Evolutionary conservation across 768 basidiomycete genomes (phyloP).

Genomic region (Suillus variegatus): DNA sequence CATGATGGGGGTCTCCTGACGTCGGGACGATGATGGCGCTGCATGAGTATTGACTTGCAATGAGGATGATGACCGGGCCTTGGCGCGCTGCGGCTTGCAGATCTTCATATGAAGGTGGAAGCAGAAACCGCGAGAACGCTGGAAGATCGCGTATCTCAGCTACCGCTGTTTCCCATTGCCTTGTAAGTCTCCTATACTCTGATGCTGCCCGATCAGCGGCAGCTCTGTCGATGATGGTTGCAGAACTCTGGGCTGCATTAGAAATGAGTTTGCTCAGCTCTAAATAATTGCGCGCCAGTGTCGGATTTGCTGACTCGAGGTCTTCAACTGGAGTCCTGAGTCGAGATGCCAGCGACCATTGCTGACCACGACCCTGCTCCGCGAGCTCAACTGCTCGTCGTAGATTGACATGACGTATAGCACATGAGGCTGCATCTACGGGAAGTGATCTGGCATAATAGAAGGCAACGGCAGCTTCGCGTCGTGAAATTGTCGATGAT

Average conservation of each 20-base stretch:
- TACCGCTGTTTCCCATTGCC: background rate
- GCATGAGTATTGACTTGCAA: background rate
- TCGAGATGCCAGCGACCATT: conserved; percentile 29
- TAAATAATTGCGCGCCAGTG: background rate
- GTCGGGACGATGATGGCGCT: background rate
- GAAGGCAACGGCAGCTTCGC: background rate
- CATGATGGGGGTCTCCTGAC: background rate
- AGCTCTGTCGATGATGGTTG: background rate
- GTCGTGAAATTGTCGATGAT: background rate
- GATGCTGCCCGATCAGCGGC: background rate
- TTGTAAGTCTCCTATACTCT: background rate
- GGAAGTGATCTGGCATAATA: background rate
- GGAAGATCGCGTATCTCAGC: background rate
- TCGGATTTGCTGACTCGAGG: background rate
- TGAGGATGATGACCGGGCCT: background rate
- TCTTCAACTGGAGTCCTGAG: conserved; percentile 19
- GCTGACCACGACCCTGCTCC: conserved; percentile 21
- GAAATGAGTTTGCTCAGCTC: background rate
- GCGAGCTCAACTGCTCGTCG: conserved; percentile 25
- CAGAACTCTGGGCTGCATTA: background rate
- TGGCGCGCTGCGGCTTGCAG: background rate
- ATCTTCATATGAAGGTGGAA: background rate
- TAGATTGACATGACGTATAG: conserved; percentile 9
- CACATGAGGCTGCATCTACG: conserved; percentile 13
- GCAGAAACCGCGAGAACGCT: background rate